Conservation (phyloP, 768 basidiomycete species). For the Daedalea quercina region DNA sequence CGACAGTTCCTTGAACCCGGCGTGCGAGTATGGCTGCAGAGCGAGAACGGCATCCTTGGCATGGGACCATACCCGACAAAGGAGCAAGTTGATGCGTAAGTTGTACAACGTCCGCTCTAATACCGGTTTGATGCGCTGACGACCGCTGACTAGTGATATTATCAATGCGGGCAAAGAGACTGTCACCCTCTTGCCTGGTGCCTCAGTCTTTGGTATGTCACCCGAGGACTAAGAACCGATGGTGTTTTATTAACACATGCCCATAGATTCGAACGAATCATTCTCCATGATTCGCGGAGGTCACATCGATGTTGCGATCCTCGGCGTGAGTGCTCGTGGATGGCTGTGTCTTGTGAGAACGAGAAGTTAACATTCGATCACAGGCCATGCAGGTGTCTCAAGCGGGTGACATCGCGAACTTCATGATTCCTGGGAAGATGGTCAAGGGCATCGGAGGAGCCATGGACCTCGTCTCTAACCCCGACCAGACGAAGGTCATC, state of each 20-base stretch:
- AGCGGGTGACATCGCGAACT: constrained; percentile 92
- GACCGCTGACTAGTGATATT: constrained; percentile 51
- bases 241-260: not conserved
- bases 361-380: not conserved
- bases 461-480: constrained; percentile 95
- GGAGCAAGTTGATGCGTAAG: constrained; percentile 76
- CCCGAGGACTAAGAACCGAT: not conserved
- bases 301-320: constrained; percentile 88
- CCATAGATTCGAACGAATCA: constrained; percentile 79
- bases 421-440: constrained; percentile 96
- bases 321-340: constrained; percentile 57
- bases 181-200: constrained; percentile 86
- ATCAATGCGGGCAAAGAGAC: constrained; percentile 96
- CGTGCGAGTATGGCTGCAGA: constrained; percentile 83
- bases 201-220: constrained; percentile 77
- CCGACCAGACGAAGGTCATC: constrained; percentile 90
- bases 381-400: constrained; percentile 97
- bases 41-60: constrained; percentile 86
- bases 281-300: constrained; percentile 98
- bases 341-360: constrained; percentile 4
- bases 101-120: constrained; percentile 7
- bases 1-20: constrained; percentile 51
- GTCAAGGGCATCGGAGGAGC: constrained; percentile 93
- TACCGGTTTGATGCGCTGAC: not conserved
- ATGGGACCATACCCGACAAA: constrained; percentile 88